These are phyloP conservation scores for Xylariaceae sp. DNA, from an alignment of 2,329 filamentous ascomycete genomes.

Conservation along the genomic window DNA sequence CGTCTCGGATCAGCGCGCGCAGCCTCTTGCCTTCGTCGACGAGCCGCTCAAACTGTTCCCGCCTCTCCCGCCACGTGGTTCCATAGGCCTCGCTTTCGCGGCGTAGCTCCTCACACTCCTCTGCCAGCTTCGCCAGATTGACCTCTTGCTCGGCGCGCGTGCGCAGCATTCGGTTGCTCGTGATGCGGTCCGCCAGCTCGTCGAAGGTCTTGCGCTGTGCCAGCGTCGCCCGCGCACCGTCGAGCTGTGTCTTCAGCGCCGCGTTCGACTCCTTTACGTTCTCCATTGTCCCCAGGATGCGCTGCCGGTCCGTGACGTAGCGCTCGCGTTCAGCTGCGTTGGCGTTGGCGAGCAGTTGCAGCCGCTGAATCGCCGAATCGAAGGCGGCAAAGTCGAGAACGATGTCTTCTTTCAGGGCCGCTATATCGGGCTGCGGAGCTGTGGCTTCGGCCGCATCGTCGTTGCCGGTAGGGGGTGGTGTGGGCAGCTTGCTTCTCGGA, in stretches of 20 bases:
- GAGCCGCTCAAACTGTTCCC: conserved; percentile 82
- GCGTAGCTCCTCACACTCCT: conserved; percentile 84
- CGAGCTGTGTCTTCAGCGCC: conserved; percentile 68
- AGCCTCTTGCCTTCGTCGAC: conserved; percentile 89
- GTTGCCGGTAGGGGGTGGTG: conserved; percentile 60
- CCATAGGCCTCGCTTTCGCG: conserved; percentile 78
- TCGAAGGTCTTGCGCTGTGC: conserved; percentile 82
- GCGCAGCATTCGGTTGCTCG: conserved; percentile 71
- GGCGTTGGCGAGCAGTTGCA: conserved; percentile 80
- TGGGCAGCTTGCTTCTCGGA: conserved; percentile 45
- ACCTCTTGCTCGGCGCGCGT: conserved; percentile 78
- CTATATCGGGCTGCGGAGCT: conserved; percentile 39
- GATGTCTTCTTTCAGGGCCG: conserved; percentile 72
- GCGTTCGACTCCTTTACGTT: conserved; percentile 71
- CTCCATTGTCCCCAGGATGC: conserved; percentile 75
- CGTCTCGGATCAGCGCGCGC: conserved; percentile 80
- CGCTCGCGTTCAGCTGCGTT: conserved; percentile 80
- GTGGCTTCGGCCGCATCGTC: conserved; percentile 23
- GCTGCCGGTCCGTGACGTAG: conserved; percentile 74
- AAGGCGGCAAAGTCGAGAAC: conserved; percentile 86
- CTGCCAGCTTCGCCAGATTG: conserved; percentile 75
- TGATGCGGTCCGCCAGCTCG: conserved; percentile 81
- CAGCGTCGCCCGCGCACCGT: conserved; percentile 70
- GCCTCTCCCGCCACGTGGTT: conserved; percentile 76
- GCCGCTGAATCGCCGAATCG: conserved; percentile 78